These are phyloP conservation scores for Chamaecyparis obtusa DNA, from an alignment of 75 land plant genomes.

Conservation along the genomic window DNA sequence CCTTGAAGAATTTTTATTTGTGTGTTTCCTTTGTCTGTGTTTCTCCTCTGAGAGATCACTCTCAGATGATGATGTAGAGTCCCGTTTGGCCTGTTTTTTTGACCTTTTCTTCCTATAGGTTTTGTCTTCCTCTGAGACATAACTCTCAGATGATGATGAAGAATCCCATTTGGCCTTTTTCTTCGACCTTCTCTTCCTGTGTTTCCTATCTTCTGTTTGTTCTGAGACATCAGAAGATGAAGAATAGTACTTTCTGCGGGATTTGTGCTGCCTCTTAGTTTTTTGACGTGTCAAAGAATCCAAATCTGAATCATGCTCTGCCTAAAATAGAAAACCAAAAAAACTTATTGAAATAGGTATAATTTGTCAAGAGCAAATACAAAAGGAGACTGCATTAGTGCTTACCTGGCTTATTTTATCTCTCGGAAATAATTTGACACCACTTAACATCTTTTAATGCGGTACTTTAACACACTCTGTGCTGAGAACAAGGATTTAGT, in stretches of 20 bases:
- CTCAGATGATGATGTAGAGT: constrained; percentile 14
- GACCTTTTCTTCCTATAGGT: constrained; percentile 22
- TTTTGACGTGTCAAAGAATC: constrained; percentile 9
- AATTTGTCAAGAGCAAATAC: neutral
- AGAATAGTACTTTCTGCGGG: constrained; percentile 21
- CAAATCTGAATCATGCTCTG: constrained; percentile 8
- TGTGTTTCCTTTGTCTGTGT: neutral
- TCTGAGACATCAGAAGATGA: constrained; percentile 31
- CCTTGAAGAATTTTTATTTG: constrained; percentile 1
- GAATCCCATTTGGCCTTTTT: constrained; percentile 24
- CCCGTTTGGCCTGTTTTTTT: constrained; percentile 21
- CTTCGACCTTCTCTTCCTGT: constrained; percentile 29
- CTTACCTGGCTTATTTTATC: constrained; percentile 38
- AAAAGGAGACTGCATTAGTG: too few species aligned
- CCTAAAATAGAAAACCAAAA: neutral
- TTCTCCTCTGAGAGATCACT: constrained; percentile 22
- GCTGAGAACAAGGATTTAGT: neutral
- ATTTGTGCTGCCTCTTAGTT: constrained; percentile 19
- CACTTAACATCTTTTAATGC: constrained; percentile 42
- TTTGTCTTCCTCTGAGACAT: constrained; percentile 17
- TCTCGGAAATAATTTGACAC: constrained; percentile 58
- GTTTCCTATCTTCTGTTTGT: constrained; percentile 24
- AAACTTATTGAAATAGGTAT: neutral
- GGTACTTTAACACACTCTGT: neutral
- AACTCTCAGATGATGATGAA: constrained; percentile 13